Conservation (phyloP, 2,329 filamentous ascomycete genomes). For the Colletotrichum sansevieriae region DNA sequence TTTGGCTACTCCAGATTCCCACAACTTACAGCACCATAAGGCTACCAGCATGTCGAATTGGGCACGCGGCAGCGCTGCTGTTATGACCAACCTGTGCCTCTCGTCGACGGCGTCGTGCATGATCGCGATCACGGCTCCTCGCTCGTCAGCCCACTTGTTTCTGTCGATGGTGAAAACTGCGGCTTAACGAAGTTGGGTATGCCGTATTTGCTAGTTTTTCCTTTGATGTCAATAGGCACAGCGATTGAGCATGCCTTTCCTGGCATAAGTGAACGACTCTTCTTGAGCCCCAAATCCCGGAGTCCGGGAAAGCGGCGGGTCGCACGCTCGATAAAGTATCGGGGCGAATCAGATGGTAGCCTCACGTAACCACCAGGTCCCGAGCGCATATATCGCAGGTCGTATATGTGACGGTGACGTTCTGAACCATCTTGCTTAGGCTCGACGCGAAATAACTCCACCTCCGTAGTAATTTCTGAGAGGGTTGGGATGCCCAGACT, state of each 20-base stretch:
- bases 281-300: constrained; percentile 20
- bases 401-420: constrained; percentile 23
- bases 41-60: constrained; percentile 27
- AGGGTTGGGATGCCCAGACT: constrained; percentile 18
- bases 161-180: constrained; percentile 11
- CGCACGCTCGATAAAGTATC: constrained; percentile 20
- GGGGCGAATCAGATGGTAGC: constrained; percentile 23
- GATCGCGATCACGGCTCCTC: not conserved
- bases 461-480: constrained; percentile 25
- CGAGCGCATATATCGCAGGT: constrained; percentile 18
- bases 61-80: constrained; percentile 21
- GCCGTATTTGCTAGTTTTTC: constrained; percentile 25
- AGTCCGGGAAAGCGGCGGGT: constrained; percentile 13
- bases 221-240: constrained; percentile 3
- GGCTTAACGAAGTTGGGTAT: constrained; percentile 27
- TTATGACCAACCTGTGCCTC: constrained; percentile 20
- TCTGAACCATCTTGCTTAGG: constrained; percentile 14
- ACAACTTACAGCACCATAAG: constrained; percentile 22
- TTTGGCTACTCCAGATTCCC: constrained; percentile 21
- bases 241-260: not conserved
- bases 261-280: constrained; percentile 3
- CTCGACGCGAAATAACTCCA: constrained; percentile 22
- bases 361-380: constrained; percentile 13
- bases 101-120: constrained; percentile 11
- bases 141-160: constrained; percentile 4